These are phyloP conservation scores for Picochlorum sp. DNA, from an alignment of 139 green algal species.

Conservation along the genomic window DNA sequence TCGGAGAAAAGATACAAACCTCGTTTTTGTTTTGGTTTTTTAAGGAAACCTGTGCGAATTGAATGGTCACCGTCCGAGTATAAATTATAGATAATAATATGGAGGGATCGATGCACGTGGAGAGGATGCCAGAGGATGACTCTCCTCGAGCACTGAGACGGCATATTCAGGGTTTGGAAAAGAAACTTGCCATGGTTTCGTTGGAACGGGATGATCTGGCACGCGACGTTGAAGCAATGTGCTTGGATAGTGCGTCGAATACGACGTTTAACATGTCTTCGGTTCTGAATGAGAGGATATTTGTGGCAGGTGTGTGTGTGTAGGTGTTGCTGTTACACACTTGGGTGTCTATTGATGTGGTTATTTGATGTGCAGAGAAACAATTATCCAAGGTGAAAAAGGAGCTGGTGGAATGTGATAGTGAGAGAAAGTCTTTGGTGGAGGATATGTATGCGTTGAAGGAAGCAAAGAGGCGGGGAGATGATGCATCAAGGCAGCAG, in stretches of 20 bases:
- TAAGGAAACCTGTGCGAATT: too few relatives aligned
- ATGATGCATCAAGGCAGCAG: conserved; percentile 5
- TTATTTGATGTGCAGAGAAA: conserved; percentile 7
- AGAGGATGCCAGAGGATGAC: background rate
- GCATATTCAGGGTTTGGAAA: conserved; percentile 5
- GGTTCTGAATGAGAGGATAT: conserved; percentile 13
- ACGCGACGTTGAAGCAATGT: conserved; percentile 14
- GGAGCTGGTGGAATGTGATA: background rate
- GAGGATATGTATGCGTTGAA: conserved; percentile 5
- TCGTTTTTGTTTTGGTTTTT: too few relatives aligned
- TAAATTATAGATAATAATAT: too few relatives aligned
- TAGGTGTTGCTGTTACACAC: background rate
- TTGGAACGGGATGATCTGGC: conserved; percentile 11
- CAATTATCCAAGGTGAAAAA: conserved; percentile 3
- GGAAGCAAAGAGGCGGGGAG: conserved; percentile 4
- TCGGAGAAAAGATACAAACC: too few relatives aligned
- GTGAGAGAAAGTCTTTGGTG: background rate
- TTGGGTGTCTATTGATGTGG: background rate
- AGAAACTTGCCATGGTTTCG: background rate
- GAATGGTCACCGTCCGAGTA: too few relatives aligned
- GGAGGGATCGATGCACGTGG: background rate
- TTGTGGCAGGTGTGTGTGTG: conserved; percentile 4
- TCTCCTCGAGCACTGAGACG: conserved; percentile 3
- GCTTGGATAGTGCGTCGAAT: conserved; percentile 12
- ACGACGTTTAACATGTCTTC: conserved; percentile 14